phyloP scores from a whole-genome alignment of 2,329 filamentous ascomycete genomes.

The Alternaria viburni region DNA sequence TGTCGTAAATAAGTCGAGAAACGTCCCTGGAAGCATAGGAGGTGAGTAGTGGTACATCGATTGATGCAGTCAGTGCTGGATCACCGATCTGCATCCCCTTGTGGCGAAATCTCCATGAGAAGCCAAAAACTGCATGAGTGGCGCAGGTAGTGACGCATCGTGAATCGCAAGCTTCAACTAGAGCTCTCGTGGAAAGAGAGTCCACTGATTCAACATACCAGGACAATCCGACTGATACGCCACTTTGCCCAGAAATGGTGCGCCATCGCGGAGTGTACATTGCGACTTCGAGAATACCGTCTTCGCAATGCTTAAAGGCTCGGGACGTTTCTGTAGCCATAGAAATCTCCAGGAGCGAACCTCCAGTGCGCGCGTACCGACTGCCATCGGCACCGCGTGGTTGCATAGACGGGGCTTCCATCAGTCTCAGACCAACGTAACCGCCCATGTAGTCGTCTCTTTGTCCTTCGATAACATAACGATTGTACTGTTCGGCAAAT shows the following conservation, averaged over 20 bases:
- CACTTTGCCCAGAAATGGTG: neutral
- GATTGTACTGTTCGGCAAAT: neutral
- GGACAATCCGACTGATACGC: neutral
- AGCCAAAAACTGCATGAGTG: neutral
- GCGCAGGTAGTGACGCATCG: neutral
- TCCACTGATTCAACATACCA: too few species aligned
- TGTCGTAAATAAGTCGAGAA: neutral
- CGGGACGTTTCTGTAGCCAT: neutral
- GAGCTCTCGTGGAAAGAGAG: rapidly evolving
- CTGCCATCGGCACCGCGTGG: neutral
- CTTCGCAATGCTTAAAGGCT: too few species aligned
- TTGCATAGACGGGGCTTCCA: rapidly evolving
- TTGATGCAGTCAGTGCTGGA: too few species aligned
- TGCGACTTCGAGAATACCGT: neutral
- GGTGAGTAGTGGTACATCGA: neutral
- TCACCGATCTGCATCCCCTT: too few species aligned
- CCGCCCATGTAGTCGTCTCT: neutral
- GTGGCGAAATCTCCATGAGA: neutral
- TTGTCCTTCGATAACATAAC: neutral
- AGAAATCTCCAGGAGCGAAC: neutral
- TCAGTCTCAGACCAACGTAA: neutral
- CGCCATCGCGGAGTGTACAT: neutral
- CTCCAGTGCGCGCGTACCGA: neutral
- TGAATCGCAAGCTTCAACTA: neutral
- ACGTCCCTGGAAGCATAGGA: neutral